Percentiles rank a stretch among this genome's conserved stretches.
phyloP scores from a whole-genome alignment of 805 yeast species.

The Kluyveromyces nonfermentans region DNA sequence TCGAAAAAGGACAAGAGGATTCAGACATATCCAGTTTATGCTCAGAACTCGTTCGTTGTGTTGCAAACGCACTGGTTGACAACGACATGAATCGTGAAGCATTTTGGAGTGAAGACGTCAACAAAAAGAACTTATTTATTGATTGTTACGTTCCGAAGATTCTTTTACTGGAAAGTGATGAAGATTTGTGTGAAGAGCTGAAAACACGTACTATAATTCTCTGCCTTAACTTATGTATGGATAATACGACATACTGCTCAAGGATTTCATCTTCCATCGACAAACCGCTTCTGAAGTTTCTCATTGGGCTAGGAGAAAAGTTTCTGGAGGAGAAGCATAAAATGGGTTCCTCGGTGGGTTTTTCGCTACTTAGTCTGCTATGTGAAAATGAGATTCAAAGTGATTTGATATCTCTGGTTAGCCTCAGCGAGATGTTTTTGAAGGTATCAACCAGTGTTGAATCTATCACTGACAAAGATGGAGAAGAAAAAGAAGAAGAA shows the following conservation, averaged over 20 bases:
- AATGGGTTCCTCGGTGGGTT: background rate
- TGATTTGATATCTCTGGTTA: background rate
- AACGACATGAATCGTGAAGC: slow-evolving; percentile 22
- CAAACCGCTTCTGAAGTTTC: slow-evolving; percentile 11
- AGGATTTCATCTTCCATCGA: slow-evolving; percentile 10
- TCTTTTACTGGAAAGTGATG: slow-evolving; percentile 9
- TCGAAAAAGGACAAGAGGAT: slow-evolving; percentile 5
- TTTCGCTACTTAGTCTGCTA: background rate
- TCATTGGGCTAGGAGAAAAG: slow-evolving; percentile 2
- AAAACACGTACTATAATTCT: slow-evolving; percentile 23
- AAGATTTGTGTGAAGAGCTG: slow-evolving; percentile 8
- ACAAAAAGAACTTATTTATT: slow-evolving; percentile 9
- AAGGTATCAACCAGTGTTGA: background rate
- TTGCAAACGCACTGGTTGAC: slow-evolving; percentile 27
- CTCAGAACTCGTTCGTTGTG: slow-evolving; percentile 26
- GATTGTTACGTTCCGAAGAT: slow-evolving; percentile 14
- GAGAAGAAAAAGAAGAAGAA: slow-evolving; percentile 8
- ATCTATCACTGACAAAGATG: background rate
- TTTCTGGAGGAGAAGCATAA: background rate
- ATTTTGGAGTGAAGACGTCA: slow-evolving; percentile 6
- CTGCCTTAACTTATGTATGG: slow-evolving; percentile 22
- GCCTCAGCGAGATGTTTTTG: background rate
- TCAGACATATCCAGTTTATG: slow-evolving; percentile 14
- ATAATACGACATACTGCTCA: slow-evolving; percentile 12
- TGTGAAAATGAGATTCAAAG: background rate